Percentiles rank a stretch among this genome's conserved stretches.
These are phyloP conservation scores for Rhizopus arrhizus DNA, from an alignment of 371 early-diverging fungal genomes.

Conservation along the genomic window DNA sequence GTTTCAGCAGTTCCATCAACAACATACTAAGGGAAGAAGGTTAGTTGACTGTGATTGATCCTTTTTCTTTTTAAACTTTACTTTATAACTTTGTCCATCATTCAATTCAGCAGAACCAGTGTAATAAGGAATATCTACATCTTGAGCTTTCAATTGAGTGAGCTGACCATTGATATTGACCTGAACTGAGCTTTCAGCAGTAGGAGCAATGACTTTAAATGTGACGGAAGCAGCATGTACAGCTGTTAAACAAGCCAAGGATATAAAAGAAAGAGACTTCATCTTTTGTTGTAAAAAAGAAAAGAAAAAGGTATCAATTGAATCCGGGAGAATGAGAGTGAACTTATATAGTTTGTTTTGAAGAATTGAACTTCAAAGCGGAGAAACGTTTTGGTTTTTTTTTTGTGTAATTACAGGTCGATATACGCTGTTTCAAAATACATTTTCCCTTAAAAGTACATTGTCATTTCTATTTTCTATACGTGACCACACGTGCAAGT, in stretches of 20 bases:
- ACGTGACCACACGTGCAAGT: too few relatives aligned
- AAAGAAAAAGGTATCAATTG: neutral
- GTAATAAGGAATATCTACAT: conserved; percentile 54
- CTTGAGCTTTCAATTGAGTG: conserved; percentile 38
- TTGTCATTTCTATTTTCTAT: too few relatives aligned
- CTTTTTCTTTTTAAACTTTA: conserved; percentile 5
- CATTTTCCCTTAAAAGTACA: too few relatives aligned
- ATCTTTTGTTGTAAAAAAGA: conserved; percentile 16
- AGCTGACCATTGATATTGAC: conserved; percentile 49
- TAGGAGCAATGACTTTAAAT: conserved; percentile 57
- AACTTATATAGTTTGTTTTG: neutral
- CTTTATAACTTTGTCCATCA: conserved; percentile 47
- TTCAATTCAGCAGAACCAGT: conserved; percentile 50
- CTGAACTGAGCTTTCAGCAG: conserved; percentile 36
- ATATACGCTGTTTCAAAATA: too few relatives aligned
- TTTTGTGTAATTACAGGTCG: too few relatives aligned
- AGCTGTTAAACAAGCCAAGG: conserved; percentile 23
- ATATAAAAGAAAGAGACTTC: conserved; percentile 32
- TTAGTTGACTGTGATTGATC: neutral
- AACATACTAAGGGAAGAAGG: conserved; percentile 38
- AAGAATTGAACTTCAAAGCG: neutral
- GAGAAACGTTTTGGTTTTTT: too few relatives aligned
- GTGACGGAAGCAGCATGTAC: conserved; percentile 30
- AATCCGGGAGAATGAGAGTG: conserved; percentile 5
- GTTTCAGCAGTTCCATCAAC: conserved; percentile 48